phyloP scores from a whole-genome alignment of 805 yeast species.

The Lipomyces mesembrius region DNA sequence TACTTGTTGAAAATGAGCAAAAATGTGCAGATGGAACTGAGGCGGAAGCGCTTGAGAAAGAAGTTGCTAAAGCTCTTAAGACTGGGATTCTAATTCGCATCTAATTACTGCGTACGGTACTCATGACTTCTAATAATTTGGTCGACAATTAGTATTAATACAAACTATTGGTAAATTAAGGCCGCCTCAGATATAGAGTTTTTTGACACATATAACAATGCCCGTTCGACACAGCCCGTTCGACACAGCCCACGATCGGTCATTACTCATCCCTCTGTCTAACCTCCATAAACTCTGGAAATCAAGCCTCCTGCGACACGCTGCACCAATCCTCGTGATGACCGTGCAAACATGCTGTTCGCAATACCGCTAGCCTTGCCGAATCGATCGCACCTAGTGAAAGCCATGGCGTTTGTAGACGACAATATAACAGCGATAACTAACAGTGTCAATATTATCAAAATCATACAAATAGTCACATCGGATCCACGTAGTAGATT shows the following conservation, averaged over 20 bases:
- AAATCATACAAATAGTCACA: slow-evolving; percentile 3
- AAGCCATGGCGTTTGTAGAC: slow-evolving; percentile 83
- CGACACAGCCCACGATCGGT: background rate
- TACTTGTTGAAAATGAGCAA: slow-evolving; percentile 7
- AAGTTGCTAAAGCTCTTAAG: background rate
- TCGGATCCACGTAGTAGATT: background rate
- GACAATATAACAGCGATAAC: slow-evolving; percentile 72
- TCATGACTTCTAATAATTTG: background rate
- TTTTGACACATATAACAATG: background rate
- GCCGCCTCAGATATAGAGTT: background rate
- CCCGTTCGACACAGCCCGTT: background rate
- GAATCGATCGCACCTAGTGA: slow-evolving; percentile 89
- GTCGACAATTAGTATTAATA: background rate
- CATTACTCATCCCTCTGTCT: background rate
- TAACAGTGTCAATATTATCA: slow-evolving; percentile 55
- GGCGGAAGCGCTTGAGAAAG: slow-evolving; percentile 3
- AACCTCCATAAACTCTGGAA: slow-evolving; percentile 29
- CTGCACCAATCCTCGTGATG: slow-evolving; percentile 51
- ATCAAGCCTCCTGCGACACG: slow-evolving; percentile 49
- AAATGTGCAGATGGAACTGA: slow-evolving; percentile 9
- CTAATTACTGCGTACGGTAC: background rate
- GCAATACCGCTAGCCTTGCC: slow-evolving; percentile 79
- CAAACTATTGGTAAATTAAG: background rate
- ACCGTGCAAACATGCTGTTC: slow-evolving; percentile 59
- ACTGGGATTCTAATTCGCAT: background rate